These are phyloP conservation scores for Durusdinium trenchii DNA, from an alignment of 73 alveolate genomes.

Conservation along the genomic window DNA sequence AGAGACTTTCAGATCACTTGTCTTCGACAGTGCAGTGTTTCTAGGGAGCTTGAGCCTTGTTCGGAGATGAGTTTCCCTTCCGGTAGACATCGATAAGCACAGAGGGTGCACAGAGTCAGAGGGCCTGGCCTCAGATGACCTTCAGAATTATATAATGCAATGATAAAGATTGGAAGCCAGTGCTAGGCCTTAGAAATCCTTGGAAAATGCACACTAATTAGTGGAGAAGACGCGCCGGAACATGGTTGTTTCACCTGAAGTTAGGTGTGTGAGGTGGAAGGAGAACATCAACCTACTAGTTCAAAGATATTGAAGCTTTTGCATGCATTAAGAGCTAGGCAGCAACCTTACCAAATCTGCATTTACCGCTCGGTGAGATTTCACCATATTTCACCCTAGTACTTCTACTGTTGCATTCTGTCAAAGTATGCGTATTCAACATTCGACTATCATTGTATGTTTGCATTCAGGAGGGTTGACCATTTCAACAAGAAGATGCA, in stretches of 20 bases:
- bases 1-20: no score
- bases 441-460: neutral
- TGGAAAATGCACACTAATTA: no score
- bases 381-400: neutral
- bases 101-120: no score
- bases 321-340: slow-evolving; percentile 1
- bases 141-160: slow-evolving; percentile 48
- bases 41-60: no score
- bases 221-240: no score
- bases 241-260: no score
- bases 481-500: slow-evolving; percentile 52
- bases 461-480: neutral
- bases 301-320: slow-evolving; percentile 51
- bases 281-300: slow-evolving; percentile 41
- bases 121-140: neutral
- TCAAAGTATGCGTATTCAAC: no score
- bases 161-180: slow-evolving; percentile 53
- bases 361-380: neutral
- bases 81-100: no score
- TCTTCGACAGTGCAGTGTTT: no score
- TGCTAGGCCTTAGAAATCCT: no score
- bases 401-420: no score
- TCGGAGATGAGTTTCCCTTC: no score
- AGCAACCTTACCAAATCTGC: neutral
- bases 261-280: neutral